Evolutionary conservation across 306 rosid genomes (phyloP), one percentile per base, ranked within the genome.

Genomic region (Elaeagnus macrophylla): DNA sequence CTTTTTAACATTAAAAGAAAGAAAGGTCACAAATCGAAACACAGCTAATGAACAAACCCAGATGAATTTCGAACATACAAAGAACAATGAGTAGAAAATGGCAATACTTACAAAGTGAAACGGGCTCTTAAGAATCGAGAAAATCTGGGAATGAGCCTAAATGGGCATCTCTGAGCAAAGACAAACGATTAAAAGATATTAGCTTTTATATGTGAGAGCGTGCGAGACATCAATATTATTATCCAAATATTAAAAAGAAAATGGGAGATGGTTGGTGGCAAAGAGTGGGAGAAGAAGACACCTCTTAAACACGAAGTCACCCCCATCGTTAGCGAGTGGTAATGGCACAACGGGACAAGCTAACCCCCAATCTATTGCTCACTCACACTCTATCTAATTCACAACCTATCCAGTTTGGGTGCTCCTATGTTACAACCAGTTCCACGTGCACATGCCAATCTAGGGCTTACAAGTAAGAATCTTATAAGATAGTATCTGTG

Each of bases 271-370:
- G 32, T 25, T 25, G 32, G 32, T 73, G 78, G 77, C 73, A 60
- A 60, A 53, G 72, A 61, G 57, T 68, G 79, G 75, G 42, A 50
- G 57, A 60, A 60, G 66, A 59, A 37, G 61, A 16, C 61, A 53
- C 67, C 54, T n/a, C 59, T 37, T 1, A 12, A 25, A 25, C 4
- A 2, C 42, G 50, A 12, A 20, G 50, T 59, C 64, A 5, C 69
- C 72, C 82, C 78, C 85, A 82, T 82, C 85, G 76, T 57, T 45
- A 79, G 64, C 62, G 76, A 75, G 86, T 79, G 89, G 89, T 62
- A 39, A 68, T 35, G 64, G 55, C 79, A 58, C 70, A 50, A 72
- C 68, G 47, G 12, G 66, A 72, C 79, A 25, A 62, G 50, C 12
- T 12, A 20, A 25, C 32, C 40, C 48, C 48, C 39, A 48, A 65